These are phyloP conservation scores for Macrotyloma uniflorum DNA, from an alignment of 306 rosid genomes.

Conservation along the genomic window DNA sequence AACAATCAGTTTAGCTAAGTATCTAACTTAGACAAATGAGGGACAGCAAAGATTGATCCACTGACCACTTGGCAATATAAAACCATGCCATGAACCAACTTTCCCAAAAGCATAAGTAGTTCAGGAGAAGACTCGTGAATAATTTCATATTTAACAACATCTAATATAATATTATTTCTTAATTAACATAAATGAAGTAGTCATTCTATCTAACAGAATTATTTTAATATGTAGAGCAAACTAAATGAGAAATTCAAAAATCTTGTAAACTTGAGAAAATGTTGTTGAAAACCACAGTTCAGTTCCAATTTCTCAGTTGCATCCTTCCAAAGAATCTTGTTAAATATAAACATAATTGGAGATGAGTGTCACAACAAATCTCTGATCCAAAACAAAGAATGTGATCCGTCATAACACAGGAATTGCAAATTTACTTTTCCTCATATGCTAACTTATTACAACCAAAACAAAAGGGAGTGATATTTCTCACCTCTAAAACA, in stretches of 20 bases:
- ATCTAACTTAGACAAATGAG: too few relatives aligned
- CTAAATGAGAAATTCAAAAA: too few relatives aligned
- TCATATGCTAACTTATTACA: slow-evolving; percentile 40
- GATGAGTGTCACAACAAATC: slow-evolving; percentile 22
- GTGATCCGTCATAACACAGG: slow-evolving; percentile 26
- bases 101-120: not conserved
- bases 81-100: not conserved
- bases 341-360: not conserved
- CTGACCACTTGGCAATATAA: slow-evolving; percentile 18
- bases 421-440: slow-evolving; percentile 28
- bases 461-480: slow-evolving; percentile 24
- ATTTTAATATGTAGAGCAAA: too few relatives aligned
- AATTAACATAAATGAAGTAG: slow-evolving; percentile 17
- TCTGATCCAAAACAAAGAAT: too few relatives aligned
- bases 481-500: slow-evolving; percentile 44
- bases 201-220: slow-evolving; percentile 10
- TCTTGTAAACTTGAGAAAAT: too few relatives aligned
- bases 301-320: too few relatives aligned
- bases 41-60: too few relatives aligned
- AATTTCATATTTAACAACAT: not conserved
- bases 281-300: too few relatives aligned
- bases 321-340: not conserved
- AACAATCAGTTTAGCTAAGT: slow-evolving; percentile 9
- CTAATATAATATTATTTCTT: slow-evolving; percentile 23
- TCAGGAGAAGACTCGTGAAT: not conserved